Conservation (phyloP, 1,139 yeast species). For the Blastobotrys arbuscula region DNA sequence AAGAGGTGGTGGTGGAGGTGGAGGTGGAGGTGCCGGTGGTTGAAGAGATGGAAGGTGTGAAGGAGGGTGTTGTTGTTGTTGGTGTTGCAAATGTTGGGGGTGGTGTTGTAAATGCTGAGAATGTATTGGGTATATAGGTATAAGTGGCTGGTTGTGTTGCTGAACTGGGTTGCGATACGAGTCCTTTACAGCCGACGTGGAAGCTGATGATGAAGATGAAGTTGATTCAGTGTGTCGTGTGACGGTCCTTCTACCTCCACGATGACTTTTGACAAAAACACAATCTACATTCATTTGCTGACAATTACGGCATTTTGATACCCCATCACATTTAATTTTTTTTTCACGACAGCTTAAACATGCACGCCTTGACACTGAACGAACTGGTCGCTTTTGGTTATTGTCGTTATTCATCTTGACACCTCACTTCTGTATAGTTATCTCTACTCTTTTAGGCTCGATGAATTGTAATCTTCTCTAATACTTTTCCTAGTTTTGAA, state of each 20-base stretch:
- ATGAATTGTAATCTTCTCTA: no score
- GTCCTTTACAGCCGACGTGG: neutral
- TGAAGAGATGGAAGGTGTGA: neutral
- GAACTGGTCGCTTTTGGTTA: constrained; percentile 22
- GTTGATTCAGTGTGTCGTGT: constrained; percentile 23
- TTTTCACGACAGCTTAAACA: constrained; percentile 59
- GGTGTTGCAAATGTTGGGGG: neutral
- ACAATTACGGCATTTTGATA: constrained; percentile 47
- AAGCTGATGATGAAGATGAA: neutral
- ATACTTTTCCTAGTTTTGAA: neutral
- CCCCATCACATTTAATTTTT: constrained; percentile 59
- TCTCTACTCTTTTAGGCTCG: neutral
- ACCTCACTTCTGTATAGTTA: no score
- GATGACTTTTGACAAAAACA: constrained; percentile 51
- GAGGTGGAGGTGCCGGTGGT: neutral
- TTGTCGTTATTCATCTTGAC: neutral
- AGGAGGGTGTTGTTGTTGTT: neutral
- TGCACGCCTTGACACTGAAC: constrained; percentile 53
- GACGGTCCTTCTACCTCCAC: constrained; percentile 50
- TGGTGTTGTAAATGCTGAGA: neutral
- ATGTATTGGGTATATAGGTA: neutral
- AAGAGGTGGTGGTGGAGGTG: neutral
- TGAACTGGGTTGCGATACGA: neutral
- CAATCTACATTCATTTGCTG: constrained; percentile 45
- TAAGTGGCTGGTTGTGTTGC: neutral